Base-by-base conservation (phyloP, 78 protist species). In the Chrysochromulina parva region DNA sequence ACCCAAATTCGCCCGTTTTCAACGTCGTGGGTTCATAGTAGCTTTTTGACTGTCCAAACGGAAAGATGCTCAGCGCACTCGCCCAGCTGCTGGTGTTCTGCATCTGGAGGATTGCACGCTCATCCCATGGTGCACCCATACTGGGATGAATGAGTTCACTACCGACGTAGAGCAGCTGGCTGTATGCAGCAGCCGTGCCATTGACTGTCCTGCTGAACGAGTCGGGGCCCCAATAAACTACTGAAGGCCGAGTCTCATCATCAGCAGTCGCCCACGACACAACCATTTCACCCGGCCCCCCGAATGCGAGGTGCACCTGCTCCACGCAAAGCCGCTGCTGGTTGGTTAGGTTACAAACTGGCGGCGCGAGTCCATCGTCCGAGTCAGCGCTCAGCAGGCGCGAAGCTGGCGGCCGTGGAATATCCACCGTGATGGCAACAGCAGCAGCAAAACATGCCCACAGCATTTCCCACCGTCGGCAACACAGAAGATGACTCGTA, bases 281-380 rank as follows among this genome's bases (percentile, higher is more conserved):
- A 54, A 80, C 16, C 85, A 19, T n/a, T 2, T 38, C 66, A 26
- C 53, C 10, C 85, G 85, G 55, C 20, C 85, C 55, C 9, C 28
- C 85, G 14, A 80, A 54, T n/a, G 26, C 10, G 47, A 80, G 28
- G 54, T 80, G 85, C 50, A 80, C 85, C 54, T 80, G 85, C 28
- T 19, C 19, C 85, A 54, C 26, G 59, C 85, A 80, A 38, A 38
- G 38, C 38, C 38, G 38, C 38, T 38, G 38, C 38, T 38, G 38
- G 38, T 38, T 38, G 38, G 38, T 38, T 38, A 38, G 38, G 38
- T 38, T 38, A 38, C 38, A 38, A 38, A 38, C 38, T 38, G 38
- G 38, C 38, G 38, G 38, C 38, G 38, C 38, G 38, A 38, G 38
- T 38, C 38, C 38, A 38, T 38, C 38, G 38, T 38, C 38, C 38